Conservation (phyloP, 768 basidiomycete genomes). For the Serendipita sp. region DNA sequence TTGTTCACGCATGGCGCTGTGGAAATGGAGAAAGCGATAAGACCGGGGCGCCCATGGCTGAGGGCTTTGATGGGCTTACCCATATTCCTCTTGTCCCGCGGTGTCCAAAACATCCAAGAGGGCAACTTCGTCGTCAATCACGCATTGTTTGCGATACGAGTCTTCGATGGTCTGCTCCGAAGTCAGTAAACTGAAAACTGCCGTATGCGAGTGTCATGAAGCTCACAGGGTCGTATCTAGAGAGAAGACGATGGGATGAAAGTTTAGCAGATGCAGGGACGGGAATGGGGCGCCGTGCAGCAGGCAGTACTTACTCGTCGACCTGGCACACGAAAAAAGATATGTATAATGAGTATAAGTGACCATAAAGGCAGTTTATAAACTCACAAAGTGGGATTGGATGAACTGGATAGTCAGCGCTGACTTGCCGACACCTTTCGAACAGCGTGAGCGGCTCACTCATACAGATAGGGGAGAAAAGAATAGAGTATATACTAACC, state of each 20-base stretch:
- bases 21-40: neutral
- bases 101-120: slow-evolving; percentile 93
- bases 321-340: neutral
- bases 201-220: neutral
- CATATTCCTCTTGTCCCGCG: slow-evolving; percentile 96
- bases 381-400: slow-evolving; percentile 84
- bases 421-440: slow-evolving; percentile 59
- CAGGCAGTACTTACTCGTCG: neutral
- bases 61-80: slow-evolving; percentile 30
- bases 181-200: neutral
- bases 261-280: neutral
- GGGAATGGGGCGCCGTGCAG: neutral
- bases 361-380: slow-evolving; percentile 92
- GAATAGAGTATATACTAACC: slow-evolving; percentile 33
- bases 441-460: neutral
- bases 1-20: slow-evolving; percentile 93
- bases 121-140: slow-evolving; percentile 98
- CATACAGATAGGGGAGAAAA: neutral
- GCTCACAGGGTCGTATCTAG: slow-evolving; percentile 3
- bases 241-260: neutral
- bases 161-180: slow-evolving; percentile 30
- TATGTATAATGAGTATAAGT: slow-evolving; percentile 25
- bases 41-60: neutral
- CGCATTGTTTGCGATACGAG: slow-evolving; percentile 92
- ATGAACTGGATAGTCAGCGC: slow-evolving; percentile 97